These are phyloP conservation scores for Colletotrichum paranaense DNA, from an alignment of 2,329 filamentous ascomycete genomes.

Conservation along the genomic window DNA sequence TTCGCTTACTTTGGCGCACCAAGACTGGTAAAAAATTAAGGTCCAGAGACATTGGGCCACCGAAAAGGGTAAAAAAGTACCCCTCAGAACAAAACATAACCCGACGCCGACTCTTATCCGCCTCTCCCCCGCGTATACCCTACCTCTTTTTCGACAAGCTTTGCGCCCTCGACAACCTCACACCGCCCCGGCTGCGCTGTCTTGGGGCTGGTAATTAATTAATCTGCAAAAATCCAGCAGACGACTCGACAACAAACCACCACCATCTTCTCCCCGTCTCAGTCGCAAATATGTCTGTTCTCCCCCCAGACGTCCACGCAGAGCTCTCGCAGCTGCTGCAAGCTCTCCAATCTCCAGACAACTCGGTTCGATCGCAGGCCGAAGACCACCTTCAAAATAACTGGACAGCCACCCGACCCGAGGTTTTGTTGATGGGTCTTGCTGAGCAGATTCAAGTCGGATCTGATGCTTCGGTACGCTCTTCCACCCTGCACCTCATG, in stretches of 20 bases:
- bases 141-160: constrained; percentile 1
- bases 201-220: constrained; percentile 29
- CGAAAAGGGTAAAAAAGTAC: constrained; percentile 29
- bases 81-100: constrained; percentile 33
- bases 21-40: background rate
- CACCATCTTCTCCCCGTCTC: background rate
- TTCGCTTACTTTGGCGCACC: constrained; percentile 29
- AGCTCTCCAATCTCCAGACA: constrained; percentile 91
- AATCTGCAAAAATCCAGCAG: background rate
- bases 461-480: constrained; percentile 75
- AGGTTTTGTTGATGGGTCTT: constrained; percentile 91
- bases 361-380: constrained; percentile 83
- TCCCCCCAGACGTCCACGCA: constrained; percentile 84
- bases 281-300: constrained; percentile 76
- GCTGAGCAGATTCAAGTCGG: constrained; percentile 89
- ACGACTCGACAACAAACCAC: constrained; percentile 2
- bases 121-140: constrained; percentile 27
- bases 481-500: constrained; percentile 5
- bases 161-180: constrained; percentile 19
- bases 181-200: constrained; percentile 31
- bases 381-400: constrained; percentile 92
- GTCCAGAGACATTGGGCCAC: constrained; percentile 8
- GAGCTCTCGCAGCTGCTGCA: constrained; percentile 89
- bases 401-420: constrained; percentile 86
- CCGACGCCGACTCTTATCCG: constrained; percentile 22